Evolutionary conservation across 1,284 basidiomycete species (phyloP).

Genomic region (Chiua sp.): DNA sequence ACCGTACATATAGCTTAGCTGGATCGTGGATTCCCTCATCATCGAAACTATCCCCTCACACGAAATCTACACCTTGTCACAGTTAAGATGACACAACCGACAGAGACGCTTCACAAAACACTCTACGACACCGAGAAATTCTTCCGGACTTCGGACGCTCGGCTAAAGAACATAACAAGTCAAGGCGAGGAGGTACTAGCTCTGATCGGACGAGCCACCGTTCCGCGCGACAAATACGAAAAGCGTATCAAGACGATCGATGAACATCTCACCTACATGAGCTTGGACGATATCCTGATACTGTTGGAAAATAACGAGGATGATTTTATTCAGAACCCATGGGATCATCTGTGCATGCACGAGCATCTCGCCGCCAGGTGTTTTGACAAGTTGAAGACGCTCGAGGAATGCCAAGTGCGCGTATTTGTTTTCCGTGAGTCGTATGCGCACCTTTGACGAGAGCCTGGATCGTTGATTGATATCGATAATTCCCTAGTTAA

Average conservation of each 20-base stretch:
- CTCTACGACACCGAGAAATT: too few relatives aligned
- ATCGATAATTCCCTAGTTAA: background rate
- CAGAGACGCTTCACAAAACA: too few relatives aligned
- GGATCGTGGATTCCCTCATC: background rate
- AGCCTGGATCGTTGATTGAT: background rate
- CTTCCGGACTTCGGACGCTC: too few relatives aligned
- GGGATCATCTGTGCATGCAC: background rate
- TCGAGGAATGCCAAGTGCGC: background rate
- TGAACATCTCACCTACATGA: background rate
- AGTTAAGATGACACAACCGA: background rate
- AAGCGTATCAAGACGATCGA: background rate
- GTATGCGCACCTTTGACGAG: background rate
- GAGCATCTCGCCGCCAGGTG: slow-evolving; percentile 3
- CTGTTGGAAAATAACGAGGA: background rate
- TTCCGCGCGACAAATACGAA: slow-evolving; percentile 1
- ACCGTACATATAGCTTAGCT: background rate
- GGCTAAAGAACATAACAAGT: background rate
- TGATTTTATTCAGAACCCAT: background rate
- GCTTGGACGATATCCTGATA: slow-evolving; percentile 2
- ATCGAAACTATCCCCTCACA: background rate
- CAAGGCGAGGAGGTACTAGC: background rate
- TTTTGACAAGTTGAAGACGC: background rate
- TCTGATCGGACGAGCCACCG: background rate
- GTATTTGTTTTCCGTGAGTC: background rate
- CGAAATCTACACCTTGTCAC: background rate